Conservation (phyloP, 108 stramenopile species). For the Cylindrotheca closterium region DNA sequence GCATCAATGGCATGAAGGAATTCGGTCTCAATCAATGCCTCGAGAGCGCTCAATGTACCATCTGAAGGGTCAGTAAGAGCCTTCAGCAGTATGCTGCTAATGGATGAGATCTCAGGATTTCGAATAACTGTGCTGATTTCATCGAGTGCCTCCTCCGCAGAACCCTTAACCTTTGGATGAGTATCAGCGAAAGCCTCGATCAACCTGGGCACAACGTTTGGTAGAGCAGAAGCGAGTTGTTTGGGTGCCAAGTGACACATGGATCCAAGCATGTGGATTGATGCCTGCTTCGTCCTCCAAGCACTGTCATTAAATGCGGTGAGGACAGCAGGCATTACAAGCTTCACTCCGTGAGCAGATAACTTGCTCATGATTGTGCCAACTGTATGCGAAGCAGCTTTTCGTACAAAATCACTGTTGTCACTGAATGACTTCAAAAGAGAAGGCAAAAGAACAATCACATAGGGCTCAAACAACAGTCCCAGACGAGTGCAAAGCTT, state of each 20-base stretch:
- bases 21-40: conserved; percentile 84
- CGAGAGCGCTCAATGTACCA: conserved; percentile 70
- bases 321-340: conserved; percentile 95
- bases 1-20: conserved; percentile 99
- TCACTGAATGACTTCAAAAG: conserved; percentile 95
- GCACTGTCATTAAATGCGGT: conserved; percentile 90
- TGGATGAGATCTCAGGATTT: conserved; percentile 94
- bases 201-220: conserved; percentile 96
- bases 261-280: conserved; percentile 94
- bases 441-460: conserved; percentile 94
- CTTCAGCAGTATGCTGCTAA: conserved; percentile 74
- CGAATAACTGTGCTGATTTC: conserved; percentile 95
- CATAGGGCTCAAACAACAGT: conserved; percentile 98
- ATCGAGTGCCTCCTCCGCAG: conserved; percentile 88
- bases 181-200: conserved; percentile 96
- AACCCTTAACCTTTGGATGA: conserved; percentile 94
- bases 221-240: conserved; percentile 94
- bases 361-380: conserved; percentile 96
- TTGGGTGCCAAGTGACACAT: conserved; percentile 98
- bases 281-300: conserved; percentile 97
- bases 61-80: conserved; percentile 93
- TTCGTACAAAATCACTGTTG: conserved; percentile 88
- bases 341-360: conserved; percentile 94
- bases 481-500: conserved; percentile 87
- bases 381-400: conserved; percentile 85